A percentile compares a stretch with the other conserved stretches of the same genome.
Evolutionary conservation across 345 rosid genomes (phyloP).

Genomic region (Mercurialis annua): DNA sequence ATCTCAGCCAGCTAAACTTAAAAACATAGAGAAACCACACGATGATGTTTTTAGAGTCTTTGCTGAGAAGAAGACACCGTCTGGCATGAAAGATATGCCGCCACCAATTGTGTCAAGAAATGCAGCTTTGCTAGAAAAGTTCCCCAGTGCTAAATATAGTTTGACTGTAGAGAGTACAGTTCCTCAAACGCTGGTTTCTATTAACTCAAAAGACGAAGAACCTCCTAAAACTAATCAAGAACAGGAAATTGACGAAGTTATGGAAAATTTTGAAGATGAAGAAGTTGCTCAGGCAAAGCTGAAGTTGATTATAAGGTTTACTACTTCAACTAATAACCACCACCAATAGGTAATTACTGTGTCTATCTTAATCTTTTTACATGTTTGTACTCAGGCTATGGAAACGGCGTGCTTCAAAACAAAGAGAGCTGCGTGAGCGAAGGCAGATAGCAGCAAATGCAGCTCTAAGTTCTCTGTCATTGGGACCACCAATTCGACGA

Average conservation of each 20-base stretch:
- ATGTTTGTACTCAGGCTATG: constrained; percentile 57
- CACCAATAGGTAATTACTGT: constrained; percentile 9
- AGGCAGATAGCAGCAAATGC: constrained; percentile 64
- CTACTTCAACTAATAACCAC: constrained; percentile 16
- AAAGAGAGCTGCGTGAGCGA: constrained; percentile 53
- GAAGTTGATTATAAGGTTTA: constrained; percentile 78
- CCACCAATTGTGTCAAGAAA: constrained; percentile 34
- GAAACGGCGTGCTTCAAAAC: constrained; percentile 67
- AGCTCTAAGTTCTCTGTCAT: constrained; percentile 66
- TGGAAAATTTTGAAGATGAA: constrained; percentile 36
- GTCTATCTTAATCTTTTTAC: neutral
- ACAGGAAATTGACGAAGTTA: constrained; percentile 32
- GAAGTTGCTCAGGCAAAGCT: constrained; percentile 76
- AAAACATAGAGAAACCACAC: constrained; percentile 33
- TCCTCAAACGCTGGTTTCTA: constrained; percentile 25
- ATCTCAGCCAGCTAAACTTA: constrained; percentile 32
- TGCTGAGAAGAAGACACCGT: constrained; percentile 32
- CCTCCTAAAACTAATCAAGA: constrained; percentile 33
- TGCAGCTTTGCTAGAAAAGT: constrained; percentile 37
- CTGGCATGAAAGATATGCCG: constrained; percentile 34
- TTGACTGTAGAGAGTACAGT: constrained; percentile 23
- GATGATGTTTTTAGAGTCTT: constrained; percentile 24
- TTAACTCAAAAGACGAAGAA: constrained; percentile 35
- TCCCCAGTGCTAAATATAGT: constrained; percentile 27
- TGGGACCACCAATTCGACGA: constrained; percentile 67